Evolutionary conservation across 306 rosid genomes (phyloP).

Genomic region (Astragalus glycyphyllos): DNA sequence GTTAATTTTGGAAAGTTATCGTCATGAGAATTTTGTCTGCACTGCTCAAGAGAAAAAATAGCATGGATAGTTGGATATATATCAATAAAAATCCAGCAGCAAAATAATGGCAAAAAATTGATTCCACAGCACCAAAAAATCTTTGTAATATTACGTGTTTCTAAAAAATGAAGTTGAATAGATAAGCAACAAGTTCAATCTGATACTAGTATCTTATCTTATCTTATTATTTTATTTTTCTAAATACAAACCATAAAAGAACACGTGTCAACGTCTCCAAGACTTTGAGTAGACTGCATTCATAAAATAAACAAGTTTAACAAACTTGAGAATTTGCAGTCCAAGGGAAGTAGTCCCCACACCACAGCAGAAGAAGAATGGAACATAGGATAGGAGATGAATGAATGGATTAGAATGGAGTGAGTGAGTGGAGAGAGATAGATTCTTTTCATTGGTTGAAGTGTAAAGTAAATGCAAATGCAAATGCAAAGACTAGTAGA

Average conservation of each 20-base stretch:
- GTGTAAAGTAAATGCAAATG: not conserved
- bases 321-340: not conserved
- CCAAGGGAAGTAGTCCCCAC: not conserved
- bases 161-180: slow-evolving; percentile 34
- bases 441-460: slow-evolving; percentile 14
- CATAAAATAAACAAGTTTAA: not conserved
- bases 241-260: not conserved
- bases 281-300: not conserved
- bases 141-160: not conserved
- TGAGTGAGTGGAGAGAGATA: slow-evolving; percentile 1
- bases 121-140: not conserved
- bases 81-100: slow-evolving; percentile 20
- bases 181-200: not conserved
- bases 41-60: not conserved
- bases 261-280: not conserved
- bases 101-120: not conserved
- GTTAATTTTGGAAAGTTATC: slow-evolving; percentile 15
- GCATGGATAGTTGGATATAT: not conserved
- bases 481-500: not conserved
- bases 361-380: not conserved
- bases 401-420: not conserved
- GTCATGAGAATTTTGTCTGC: not conserved
- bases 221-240: not conserved
- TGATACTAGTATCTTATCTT: no score
- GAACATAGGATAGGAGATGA: not conserved